Evolutionary conservation across 805 yeast species (phyloP), one percentile per base, ranked within the genome.

Genomic region (Kazachstania psychrophila): DNA sequence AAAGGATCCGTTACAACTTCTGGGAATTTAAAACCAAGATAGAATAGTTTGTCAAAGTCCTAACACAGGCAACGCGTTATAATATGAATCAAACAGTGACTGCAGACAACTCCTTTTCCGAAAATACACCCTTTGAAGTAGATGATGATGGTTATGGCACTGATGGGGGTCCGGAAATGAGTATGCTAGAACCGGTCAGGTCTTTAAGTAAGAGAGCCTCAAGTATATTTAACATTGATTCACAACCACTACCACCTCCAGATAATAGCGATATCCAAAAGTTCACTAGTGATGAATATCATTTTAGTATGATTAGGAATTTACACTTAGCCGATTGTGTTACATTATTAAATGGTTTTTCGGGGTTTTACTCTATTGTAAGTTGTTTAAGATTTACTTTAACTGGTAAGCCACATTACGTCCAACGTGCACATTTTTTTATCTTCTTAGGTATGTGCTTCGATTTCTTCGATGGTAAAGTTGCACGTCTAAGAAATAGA

Each of bases 401-500:
- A 36, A 81, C 89, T 3, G 77, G 75, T 11, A 67, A 76, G 46
- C 61, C 74, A 6, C 81, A 76, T 52, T 81, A 81, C 57, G 73
- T 79, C 22, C 88, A 82, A 62, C 71, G 95, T 49, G 96, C 97
- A 2, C 88, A 87, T 64, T 77, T 81, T 46, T 86, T 83, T 62
- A 84, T 87, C 28, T 70, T 83, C n/a, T 67, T 89, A 47, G 98
- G 98, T 3, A 73, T 88, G 52, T 86, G 89, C 58, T 89, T 89
- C 60, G 98, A 89, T 60, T 87, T 92, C 58, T 83, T 89, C 58
- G 98, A 89, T 59, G 98, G 98, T 22, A 77, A 94, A 52, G 97
- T 89, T 8, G 98, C 98, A 3, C 73, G 98, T 54, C 72, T 92
- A 65, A 75, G 96, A 63, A 82, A 87, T 59, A 87, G 88, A 65